Evolutionary conservation across 179 eudicot species (phyloP), one percentile per base, ranked within the genome.

Genomic region (Carnegiea gigantea): DNA sequence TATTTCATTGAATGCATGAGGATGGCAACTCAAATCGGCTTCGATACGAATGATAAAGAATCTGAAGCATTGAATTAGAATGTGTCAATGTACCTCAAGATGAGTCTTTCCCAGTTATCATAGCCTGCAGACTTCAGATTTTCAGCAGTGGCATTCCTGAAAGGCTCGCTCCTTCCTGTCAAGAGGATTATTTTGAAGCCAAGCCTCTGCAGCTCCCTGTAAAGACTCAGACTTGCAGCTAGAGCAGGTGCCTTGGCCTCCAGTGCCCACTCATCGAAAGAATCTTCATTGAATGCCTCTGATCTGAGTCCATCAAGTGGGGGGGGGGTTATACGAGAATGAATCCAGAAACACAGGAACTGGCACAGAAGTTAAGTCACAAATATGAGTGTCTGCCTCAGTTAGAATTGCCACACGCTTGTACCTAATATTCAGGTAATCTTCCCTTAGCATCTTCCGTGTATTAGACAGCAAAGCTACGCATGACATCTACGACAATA

Each of bases 81-180:
- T 12, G 46, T 70, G 10, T 18, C 1, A 33, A 20, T 13, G 10
- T 88, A 94, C 97, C 97, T 93, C 77, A 94, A 81, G 65, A 94
- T 54, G 67, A 94, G 90, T 89, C 80, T 87, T 80, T 91, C 81
- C 91, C 92, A 94, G 85, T 86, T 88, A 82, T 64, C 83, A 86
- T 81, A 94, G 18, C 97, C 97, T 44, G 89, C 90, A 68, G 64
- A 21, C n/a, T 36, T 65, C 28, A 94, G 87, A 85, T 92, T 90
- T 57, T 80, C 79, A 57, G 77, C 92, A 1, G 98, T 94, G 65
- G 36, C 77, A 14, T 84, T 85, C 85, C 97, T 88, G 71, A 82
- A 88, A 80, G 62, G 72, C 81, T 93, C 97, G 75, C 48, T 79
- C 64, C 98, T 87, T 9, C 98, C 98, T 9, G 98, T 93, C 85